phyloP scores from a whole-genome alignment of 83 land plant species.

The Picea abies region DNA sequence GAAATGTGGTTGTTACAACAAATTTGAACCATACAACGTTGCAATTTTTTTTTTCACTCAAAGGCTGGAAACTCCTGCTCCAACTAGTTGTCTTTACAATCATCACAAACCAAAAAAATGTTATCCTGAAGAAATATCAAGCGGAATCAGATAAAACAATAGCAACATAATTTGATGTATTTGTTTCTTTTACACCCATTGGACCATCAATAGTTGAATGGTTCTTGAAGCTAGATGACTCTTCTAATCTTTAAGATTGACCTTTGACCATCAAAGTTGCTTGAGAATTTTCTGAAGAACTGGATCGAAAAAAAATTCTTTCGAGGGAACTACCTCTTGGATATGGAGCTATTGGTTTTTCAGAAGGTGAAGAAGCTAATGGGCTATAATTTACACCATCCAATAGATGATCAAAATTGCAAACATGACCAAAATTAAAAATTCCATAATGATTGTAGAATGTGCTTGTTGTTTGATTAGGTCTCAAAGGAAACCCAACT shows the following conservation, averaged over 20 bases:
- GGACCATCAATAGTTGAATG: not conserved
- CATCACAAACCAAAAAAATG: slow-evolving; percentile 15
- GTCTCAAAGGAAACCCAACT: slow-evolving; percentile 75
- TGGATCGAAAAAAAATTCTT: slow-evolving; percentile 35
- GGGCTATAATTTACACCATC: slow-evolving; percentile 37
- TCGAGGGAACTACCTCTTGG: slow-evolving; percentile 38
- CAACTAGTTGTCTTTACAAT: not conserved
- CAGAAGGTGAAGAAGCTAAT: slow-evolving; percentile 52
- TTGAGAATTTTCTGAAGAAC: slow-evolving; percentile 2
- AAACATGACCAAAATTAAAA: slow-evolving; percentile 65
- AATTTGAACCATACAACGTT: too few species aligned
- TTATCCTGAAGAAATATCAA: slow-evolving; percentile 12
- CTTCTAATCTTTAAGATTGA: not conserved
- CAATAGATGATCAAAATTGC: slow-evolving; percentile 54
- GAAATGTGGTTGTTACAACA: too few species aligned
- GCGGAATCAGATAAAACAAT: slow-evolving; percentile 9
- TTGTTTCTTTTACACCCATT: not conserved
- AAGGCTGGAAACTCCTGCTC: too few species aligned
- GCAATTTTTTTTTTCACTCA: too few species aligned
- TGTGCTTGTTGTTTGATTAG: slow-evolving; percentile 43
- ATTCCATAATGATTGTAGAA: slow-evolving; percentile 49
- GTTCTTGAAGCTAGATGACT: not conserved
- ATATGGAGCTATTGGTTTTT: slow-evolving; percentile 58
- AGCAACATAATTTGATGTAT: slow-evolving; percentile 1
- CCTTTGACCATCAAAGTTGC: not conserved